These are phyloP conservation scores for Colletotrichum sojae DNA, from an alignment of 2,329 filamentous ascomycete genomes.

Conservation along the genomic window DNA sequence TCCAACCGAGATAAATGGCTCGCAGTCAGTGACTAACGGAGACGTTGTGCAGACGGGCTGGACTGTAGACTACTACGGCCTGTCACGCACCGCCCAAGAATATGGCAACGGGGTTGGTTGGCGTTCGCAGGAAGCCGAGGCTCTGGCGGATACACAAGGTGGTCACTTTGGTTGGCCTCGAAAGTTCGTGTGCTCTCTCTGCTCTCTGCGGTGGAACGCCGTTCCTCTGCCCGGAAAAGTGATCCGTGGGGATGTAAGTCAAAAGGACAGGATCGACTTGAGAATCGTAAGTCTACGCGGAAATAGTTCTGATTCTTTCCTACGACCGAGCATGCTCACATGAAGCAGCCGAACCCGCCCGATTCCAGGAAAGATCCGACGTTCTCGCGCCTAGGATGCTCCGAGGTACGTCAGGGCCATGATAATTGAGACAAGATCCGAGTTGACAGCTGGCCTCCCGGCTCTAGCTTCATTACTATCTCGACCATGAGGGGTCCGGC, in stretches of 20 bases:
- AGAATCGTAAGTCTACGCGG: conserved; percentile 27
- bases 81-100: conserved; percentile 12
- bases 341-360: conserved; percentile 25
- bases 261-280: conserved; percentile 33
- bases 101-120: conserved; percentile 38
- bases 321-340: conserved; percentile 14
- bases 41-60: conserved; percentile 34
- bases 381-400: conserved; percentile 36
- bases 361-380: conserved; percentile 26
- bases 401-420: conserved; percentile 27
- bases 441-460: conserved; percentile 15
- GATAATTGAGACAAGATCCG: background rate
- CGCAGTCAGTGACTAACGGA: conserved; percentile 26
- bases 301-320: background rate
- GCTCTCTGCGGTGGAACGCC: conserved; percentile 38
- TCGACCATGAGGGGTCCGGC: conserved; percentile 37
- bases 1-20: conserved; percentile 17
- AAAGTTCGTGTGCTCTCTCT: conserved; percentile 36
- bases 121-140: conserved; percentile 39
- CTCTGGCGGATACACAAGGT: conserved; percentile 19
- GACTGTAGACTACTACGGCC: conserved; percentile 37
- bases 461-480: conserved; percentile 38
- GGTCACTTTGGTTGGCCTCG: conserved; percentile 26
- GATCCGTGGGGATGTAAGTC: conserved; percentile 34
- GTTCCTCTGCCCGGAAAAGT: conserved; percentile 35